Percentiles rank a stretch among this genome's conserved stretches.
Evolutionary conservation across 371 early-diverging fungal genomes (phyloP).

Genomic region (Thermomucor indicae-seudaticae): DNA sequence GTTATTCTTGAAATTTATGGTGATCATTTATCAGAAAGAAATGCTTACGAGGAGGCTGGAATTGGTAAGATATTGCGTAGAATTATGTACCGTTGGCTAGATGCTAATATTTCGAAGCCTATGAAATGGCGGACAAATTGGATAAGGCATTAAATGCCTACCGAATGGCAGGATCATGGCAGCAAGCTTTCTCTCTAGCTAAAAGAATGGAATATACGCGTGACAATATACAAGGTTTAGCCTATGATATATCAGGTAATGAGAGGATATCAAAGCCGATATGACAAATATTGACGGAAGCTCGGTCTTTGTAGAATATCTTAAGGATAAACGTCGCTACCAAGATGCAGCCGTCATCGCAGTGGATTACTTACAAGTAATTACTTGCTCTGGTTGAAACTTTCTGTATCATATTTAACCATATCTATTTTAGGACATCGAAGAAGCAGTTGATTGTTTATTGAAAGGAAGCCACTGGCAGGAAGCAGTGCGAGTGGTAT

Average conservation of each 20-base stretch:
- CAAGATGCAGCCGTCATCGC: conserved; percentile 61
- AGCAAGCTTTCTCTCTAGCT: conserved; percentile 66
- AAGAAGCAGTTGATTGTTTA: conserved; percentile 60
- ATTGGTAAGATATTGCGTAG: conserved; percentile 24
- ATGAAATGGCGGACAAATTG: conserved; percentile 58
- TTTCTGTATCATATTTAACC: not conserved
- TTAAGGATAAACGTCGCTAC: conserved; percentile 55
- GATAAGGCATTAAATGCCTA: conserved; percentile 70
- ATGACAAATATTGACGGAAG: not conserved
- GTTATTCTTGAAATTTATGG: conserved; percentile 62
- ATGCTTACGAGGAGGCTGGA: conserved; percentile 71
- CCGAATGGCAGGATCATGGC: conserved; percentile 63
- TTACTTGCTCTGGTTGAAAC: not conserved
- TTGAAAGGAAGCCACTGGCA: conserved; percentile 67
- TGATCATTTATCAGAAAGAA: conserved; percentile 51
- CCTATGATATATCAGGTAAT: conserved; percentile 40
- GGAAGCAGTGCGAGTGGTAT: conserved; percentile 64
- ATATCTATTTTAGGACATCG: conserved; percentile 43
- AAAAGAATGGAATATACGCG: conserved; percentile 50
- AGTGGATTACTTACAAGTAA: conserved; percentile 57
- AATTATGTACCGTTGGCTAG: conserved; percentile 4
- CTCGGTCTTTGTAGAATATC: conserved; percentile 27
- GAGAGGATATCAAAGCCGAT: not conserved
- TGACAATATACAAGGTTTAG: conserved; percentile 45
- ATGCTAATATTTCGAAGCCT: conserved; percentile 29